phyloP scores from a whole-genome alignment of 441 rosid genomes.

The Erodium chrysanthum region DNA sequence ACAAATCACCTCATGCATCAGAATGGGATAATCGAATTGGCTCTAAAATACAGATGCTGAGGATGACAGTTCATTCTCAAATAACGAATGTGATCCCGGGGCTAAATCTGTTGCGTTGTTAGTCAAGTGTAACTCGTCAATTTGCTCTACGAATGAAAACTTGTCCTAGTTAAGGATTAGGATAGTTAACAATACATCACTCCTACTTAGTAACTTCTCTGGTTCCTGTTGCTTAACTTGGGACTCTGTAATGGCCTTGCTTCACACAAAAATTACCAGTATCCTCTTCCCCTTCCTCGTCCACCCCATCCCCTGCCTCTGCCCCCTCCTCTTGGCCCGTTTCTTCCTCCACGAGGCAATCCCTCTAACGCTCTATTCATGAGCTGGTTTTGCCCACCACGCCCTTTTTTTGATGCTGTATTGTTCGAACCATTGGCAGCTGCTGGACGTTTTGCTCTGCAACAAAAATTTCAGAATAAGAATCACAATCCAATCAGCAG shows the following conservation, averaged over 20 bases:
- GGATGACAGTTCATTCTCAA: neutral
- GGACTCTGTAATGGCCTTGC: neutral
- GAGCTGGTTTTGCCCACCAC: slow-evolving; percentile 66
- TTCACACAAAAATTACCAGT: slow-evolving; percentile 25
- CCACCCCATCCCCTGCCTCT: slow-evolving; percentile 54
- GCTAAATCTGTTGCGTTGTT: neutral
- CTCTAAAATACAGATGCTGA: neutral
- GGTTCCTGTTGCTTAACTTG: neutral
- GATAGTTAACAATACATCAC: neutral
- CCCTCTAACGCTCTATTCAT: slow-evolving; percentile 86
- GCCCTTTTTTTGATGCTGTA: slow-evolving; percentile 49
- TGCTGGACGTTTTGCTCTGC: slow-evolving; percentile 69
- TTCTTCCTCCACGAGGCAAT: slow-evolving; percentile 42
- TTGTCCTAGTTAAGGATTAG: neutral
- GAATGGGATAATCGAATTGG: neutral
- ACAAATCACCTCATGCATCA: neutral
- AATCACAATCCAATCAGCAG: neutral
- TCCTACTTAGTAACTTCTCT: neutral
- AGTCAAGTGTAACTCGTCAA: neutral
- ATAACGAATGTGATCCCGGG: neutral
- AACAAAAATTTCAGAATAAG: slow-evolving; percentile 10
- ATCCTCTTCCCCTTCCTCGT: slow-evolving; percentile 64
- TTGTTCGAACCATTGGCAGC: slow-evolving; percentile 52
- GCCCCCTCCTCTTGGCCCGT: slow-evolving; percentile 18
- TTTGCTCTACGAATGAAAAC: neutral